phyloP scores from a whole-genome alignment of 148 eudicot species.

The Fagopyrum homotropicum region DNA sequence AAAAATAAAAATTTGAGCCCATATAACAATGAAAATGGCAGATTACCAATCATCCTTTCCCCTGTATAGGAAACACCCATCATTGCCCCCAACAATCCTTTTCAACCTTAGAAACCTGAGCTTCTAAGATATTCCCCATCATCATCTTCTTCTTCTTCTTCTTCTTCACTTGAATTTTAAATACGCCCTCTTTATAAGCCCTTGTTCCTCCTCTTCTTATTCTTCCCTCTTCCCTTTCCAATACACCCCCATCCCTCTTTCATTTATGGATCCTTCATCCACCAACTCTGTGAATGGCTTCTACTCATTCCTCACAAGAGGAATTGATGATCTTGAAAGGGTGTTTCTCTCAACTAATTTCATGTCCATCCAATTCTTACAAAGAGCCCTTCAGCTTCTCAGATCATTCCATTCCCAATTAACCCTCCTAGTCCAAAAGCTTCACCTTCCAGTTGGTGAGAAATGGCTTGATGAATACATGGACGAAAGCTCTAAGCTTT shows the following conservation, averaged over 20 bases:
- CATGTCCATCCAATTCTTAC: slow-evolving; percentile 66
- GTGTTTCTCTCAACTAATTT: slow-evolving; percentile 47
- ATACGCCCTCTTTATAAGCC: slow-evolving; percentile 9
- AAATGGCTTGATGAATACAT: slow-evolving; percentile 80
- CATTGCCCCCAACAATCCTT: slow-evolving; percentile 95
- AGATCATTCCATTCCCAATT: slow-evolving; percentile 57
- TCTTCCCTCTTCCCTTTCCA: neutral
- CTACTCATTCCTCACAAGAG: slow-evolving; percentile 55
- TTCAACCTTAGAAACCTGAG: slow-evolving; percentile 76
- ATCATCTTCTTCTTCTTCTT: slow-evolving; percentile 6
- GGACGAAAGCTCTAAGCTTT: slow-evolving; percentile 68
- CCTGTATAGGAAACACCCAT: slow-evolving; percentile 92
- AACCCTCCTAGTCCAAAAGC: slow-evolving; percentile 52
- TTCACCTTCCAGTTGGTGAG: slow-evolving; percentile 59
- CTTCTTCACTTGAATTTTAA: slow-evolving; percentile 15
- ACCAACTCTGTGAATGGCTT: slow-evolving; percentile 60
- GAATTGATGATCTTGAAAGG: slow-evolving; percentile 62
- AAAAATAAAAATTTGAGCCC: slow-evolving; percentile 19
- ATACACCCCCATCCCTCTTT: neutral
- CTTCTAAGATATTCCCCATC: slow-evolving; percentile 52
- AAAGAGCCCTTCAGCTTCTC: slow-evolving; percentile 44
- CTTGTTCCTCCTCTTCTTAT: neutral
- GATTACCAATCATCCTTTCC: slow-evolving; percentile 86
- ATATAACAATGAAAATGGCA: slow-evolving; percentile 80
- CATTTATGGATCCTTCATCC: slow-evolving; percentile 42